A percentile compares a stretch with the other conserved stretches of the same genome.
Conservation (phyloP, 2,329 filamentous ascomycete genomes). For the Pseudodiploospora longispora region DNA sequence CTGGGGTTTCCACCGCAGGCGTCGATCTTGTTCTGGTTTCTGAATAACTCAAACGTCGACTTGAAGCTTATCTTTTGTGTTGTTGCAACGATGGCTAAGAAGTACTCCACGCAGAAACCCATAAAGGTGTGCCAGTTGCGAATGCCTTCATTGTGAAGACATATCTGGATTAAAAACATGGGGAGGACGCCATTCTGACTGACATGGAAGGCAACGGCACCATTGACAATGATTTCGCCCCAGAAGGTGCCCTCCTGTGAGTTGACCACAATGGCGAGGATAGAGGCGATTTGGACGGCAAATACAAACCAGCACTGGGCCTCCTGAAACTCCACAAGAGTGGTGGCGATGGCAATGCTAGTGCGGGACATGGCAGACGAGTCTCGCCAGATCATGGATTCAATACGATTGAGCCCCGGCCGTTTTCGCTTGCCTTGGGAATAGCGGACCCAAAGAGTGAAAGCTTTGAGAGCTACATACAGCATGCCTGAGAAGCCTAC, state of each 20-base stretch:
- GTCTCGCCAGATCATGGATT: constrained; percentile 30
- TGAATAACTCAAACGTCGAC: constrained; percentile 26
- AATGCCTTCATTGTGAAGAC: constrained; percentile 30
- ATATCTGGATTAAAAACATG: constrained; percentile 30
- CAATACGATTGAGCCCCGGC: constrained; percentile 25
- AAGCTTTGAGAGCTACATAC: constrained; percentile 26
- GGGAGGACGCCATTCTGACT: constrained; percentile 29
- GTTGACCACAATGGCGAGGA: constrained; percentile 32
- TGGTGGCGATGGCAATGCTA: constrained; percentile 31
- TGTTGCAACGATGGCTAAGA: constrained; percentile 29
- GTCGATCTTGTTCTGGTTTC: constrained; percentile 21
- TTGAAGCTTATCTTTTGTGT: constrained; percentile 27
- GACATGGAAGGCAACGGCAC: constrained; percentile 28
- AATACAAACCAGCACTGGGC: constrained; percentile 33
- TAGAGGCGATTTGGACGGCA: constrained; percentile 31
- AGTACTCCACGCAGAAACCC: constrained; percentile 30
- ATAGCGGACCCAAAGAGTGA: constrained; percentile 26
- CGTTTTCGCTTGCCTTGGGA: constrained; percentile 18
- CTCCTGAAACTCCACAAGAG: constrained; percentile 32
- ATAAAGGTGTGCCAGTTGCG: constrained; percentile 33
- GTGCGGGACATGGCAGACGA: constrained; percentile 28
- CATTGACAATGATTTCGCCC: constrained; percentile 31
- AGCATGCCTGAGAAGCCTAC: constrained; percentile 26
- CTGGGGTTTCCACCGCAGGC: constrained; percentile 30
- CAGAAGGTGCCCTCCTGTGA: constrained; percentile 32